phyloP scores from a whole-genome alignment of 2,329 filamentous ascomycete genomes.

The Penicillium expansum region DNA sequence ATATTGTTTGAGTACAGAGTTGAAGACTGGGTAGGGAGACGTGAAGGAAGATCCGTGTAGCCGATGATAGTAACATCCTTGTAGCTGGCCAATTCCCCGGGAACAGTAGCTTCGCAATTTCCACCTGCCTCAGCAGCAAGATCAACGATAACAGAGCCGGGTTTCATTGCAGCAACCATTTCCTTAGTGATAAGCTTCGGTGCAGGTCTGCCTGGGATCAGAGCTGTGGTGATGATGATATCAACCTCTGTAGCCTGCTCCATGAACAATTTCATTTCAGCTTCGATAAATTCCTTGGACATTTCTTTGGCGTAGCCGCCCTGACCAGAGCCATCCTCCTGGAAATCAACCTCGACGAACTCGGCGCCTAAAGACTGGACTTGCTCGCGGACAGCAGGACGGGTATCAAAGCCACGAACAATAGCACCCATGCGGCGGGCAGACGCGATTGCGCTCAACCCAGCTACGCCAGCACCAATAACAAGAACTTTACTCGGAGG shows the following conservation, averaged over 20 bases:
- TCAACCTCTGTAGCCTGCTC: conserved; percentile 85
- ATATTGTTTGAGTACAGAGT: conserved; percentile 94
- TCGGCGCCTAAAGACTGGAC: conserved; percentile 87
- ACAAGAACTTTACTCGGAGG: conserved; percentile 87
- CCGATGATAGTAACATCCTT: conserved; percentile 83
- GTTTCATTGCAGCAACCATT: conserved; percentile 82
- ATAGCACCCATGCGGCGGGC: conserved; percentile 84
- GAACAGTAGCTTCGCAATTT: conserved; percentile 78
- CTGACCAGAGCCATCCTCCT: conserved; percentile 79
- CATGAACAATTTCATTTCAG: conserved; percentile 88
- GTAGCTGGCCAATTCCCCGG: conserved; percentile 67
- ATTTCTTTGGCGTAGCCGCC: conserved; percentile 92
- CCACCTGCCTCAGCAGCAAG: conserved; percentile 83
- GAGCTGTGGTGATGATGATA: conserved; percentile 88
- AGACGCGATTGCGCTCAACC: conserved; percentile 82
- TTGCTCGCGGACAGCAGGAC: conserved; percentile 81
- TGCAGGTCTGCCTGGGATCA: conserved; percentile 80
- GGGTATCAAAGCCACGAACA: conserved; percentile 86
- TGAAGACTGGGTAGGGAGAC: conserved; percentile 82
- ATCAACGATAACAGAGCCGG: conserved; percentile 84
- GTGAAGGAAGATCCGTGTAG: conserved; percentile 83
- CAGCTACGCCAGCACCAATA: conserved; percentile 86
- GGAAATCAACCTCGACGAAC: conserved; percentile 79
- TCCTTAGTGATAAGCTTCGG: conserved; percentile 80
- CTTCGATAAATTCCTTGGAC: conserved; percentile 90